Evolutionary conservation across 805 yeast genomes (phyloP).

Genomic region (Cyberlindnera maritima): DNA sequence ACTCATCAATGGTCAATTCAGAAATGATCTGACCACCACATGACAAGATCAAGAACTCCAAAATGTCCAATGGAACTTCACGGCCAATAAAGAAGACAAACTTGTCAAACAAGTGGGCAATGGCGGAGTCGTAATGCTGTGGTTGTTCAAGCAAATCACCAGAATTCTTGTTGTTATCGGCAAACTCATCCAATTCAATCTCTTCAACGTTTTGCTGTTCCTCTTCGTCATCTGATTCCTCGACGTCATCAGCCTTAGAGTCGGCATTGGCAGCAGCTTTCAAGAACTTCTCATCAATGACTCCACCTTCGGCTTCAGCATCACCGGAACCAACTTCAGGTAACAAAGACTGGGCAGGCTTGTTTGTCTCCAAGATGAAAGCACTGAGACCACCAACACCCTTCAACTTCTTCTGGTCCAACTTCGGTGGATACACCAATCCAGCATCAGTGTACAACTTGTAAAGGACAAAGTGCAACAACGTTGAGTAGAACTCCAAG

Average conservation of each 20-base stretch:
- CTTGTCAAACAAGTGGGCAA: slow-evolving; percentile 64
- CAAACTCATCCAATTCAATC: slow-evolving; percentile 67
- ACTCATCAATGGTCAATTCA: slow-evolving; percentile 84
- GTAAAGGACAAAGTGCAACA: slow-evolving; percentile 82
- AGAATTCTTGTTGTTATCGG: slow-evolving; percentile 55
- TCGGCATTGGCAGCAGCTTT: slow-evolving; percentile 49
- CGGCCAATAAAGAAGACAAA: slow-evolving; percentile 88
- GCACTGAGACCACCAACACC: slow-evolving; percentile 89
- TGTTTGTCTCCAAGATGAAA: slow-evolving; percentile 63
- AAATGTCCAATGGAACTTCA: slow-evolving; percentile 89
- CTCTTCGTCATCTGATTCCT: slow-evolving; percentile 31
- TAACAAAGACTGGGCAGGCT: slow-evolving; percentile 27
- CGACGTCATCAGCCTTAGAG: slow-evolving; percentile 32
- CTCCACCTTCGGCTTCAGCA: slow-evolving; percentile 29
- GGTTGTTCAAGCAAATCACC: slow-evolving; percentile 79
- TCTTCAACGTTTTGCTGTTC: slow-evolving; percentile 40
- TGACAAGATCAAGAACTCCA: slow-evolving; percentile 83
- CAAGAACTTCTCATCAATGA: slow-evolving; percentile 42
- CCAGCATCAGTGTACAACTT: slow-evolving; percentile 83
- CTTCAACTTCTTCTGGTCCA: slow-evolving; percentile 63
- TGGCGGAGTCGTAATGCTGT: slow-evolving; percentile 50
- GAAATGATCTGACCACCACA: slow-evolving; percentile 84
- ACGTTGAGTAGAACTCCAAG: slow-evolving; percentile 91
- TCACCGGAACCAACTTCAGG: slow-evolving; percentile 27
- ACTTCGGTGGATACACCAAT: slow-evolving; percentile 87